Evolutionary conservation across 768 basidiomycete genomes (phyloP).

Genomic region (Gyrodon lividus): DNA sequence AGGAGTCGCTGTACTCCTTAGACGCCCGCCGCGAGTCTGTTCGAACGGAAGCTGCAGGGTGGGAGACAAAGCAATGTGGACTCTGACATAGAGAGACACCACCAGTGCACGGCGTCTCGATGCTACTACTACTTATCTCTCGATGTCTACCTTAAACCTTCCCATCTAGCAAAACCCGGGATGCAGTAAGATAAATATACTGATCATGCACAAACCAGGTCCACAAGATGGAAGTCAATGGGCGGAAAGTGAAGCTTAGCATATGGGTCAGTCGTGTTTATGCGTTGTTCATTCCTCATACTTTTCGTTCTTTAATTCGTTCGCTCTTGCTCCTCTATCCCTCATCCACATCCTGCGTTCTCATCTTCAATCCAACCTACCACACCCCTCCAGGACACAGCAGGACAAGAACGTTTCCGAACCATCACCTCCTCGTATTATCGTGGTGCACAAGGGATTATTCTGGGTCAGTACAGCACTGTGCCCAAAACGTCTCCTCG

Average conservation of each 20-base stretch:
- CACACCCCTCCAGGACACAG: constrained; percentile 65
- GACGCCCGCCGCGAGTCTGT: no score
- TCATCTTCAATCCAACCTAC: not conserved
- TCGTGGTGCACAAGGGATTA: constrained; percentile 81
- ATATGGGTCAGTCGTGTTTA: constrained; percentile 78
- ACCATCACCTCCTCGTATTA: constrained; percentile 97
- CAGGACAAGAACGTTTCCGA: constrained; percentile 95
- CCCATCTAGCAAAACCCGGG: not conserved
- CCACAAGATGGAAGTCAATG: constrained; percentile 83
- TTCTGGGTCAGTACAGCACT: constrained; percentile 49
- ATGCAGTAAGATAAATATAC: not conserved
- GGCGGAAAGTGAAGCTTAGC: constrained; percentile 86
- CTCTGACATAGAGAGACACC: not conserved
- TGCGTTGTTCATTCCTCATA: no score
- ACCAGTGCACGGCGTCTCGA: no score
- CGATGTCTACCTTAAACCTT: not conserved
- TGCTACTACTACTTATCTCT: not conserved
- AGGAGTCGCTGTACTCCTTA: no score
- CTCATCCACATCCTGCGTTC: not conserved
- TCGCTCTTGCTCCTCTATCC: no score
- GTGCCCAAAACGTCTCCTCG: not conserved
- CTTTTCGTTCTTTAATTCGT: not conserved
- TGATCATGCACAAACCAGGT: constrained; percentile 46
- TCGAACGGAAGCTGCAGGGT: no score
- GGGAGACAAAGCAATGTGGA: no score